Evolutionary conservation across 768 basidiomycete species (phyloP).

Genomic region (Myochromella boudieri): DNA sequence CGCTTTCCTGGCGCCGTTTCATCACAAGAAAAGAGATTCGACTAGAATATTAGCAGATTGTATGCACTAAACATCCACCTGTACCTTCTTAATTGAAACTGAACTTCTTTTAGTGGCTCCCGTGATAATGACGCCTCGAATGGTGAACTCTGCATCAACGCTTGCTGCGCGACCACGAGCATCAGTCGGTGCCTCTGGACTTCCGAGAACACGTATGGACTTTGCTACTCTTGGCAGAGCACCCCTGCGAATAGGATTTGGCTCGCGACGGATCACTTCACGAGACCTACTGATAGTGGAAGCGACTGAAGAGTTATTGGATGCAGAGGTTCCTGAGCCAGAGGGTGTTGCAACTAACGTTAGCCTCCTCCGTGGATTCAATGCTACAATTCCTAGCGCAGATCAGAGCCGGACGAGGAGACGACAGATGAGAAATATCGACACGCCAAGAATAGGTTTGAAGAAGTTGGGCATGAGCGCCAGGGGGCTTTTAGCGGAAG

Average conservation of each 20-base stretch:
- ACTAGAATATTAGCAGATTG: conserved; percentile 73
- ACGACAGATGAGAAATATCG: conserved; percentile 77
- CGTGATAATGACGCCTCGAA: conserved; percentile 85
- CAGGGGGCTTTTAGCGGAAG: conserved; percentile 67
- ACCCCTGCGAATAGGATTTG: conserved; percentile 66
- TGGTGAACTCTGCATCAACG: conserved; percentile 73
- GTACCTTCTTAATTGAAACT: neutral
- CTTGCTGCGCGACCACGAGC: conserved; percentile 51
- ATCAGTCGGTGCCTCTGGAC: conserved; percentile 29
- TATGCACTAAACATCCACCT: conserved; percentile 35
- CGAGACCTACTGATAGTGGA: conserved; percentile 84
- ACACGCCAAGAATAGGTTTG: conserved; percentile 72
- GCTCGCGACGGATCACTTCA: conserved; percentile 70
- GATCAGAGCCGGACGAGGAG: conserved; percentile 75
- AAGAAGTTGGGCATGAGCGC: conserved; percentile 79
- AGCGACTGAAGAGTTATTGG: conserved; percentile 75
- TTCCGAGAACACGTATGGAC: conserved; percentile 48
- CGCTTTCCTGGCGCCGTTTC: conserved; percentile 71
- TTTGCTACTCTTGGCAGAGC: conserved; percentile 82
- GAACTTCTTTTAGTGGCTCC: conserved; percentile 62
- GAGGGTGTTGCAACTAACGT: conserved; percentile 70
- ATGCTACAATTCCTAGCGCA: conserved; percentile 91
- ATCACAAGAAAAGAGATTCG: conserved; percentile 66
- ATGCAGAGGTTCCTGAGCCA: conserved; percentile 70
- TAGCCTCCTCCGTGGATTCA: conserved; percentile 87